Base-by-base conservation (phyloP, 2,329 filamentous ascomycete species). In the Westerdykella ornata region DNA sequence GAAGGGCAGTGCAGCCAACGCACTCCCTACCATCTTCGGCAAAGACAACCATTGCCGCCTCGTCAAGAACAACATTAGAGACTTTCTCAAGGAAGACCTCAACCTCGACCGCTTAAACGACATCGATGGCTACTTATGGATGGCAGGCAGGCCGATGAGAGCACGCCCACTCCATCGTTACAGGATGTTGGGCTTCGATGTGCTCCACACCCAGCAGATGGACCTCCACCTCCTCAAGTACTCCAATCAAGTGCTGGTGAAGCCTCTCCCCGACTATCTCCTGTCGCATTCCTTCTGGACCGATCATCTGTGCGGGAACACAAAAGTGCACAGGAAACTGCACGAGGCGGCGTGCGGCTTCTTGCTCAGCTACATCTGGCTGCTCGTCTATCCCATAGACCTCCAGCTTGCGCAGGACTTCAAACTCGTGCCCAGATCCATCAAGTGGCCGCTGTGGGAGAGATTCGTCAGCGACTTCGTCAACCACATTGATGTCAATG, bases 381-480 rank as follows among this genome's bases (percentile, higher is more conserved):
- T 67, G 1, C 22, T 67, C 3, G 52, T 45, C 4, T 53, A 57
- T 6, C 62, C 61, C 0, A 34, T 65, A 11, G 63, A 67, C 37
- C 47, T 65, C 20, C 58, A 58, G 31, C 35, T 64, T 6, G 63
- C 63, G 1, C 57, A 60, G 19, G 61, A 65, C 1, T 22, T 52
- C 9, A 38, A 39, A 0, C 50, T 66, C 0, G 22, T 66, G 0
- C 62, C 63, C 1, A 46, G 44, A 1, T 59, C 52, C 26, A 39
- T 65, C 4, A 61, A 54, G 0, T 66, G 63, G 63, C 38, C 45
- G 11, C 60, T 54, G 56, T 67, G 62, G 63, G 62, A 59, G 30
- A 38, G 35, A 2, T 62, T 65, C 26, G 61, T 61, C 2, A 40
- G 14, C 0, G 52, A 59, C 15, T 61, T 64, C 11, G 37, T 44